A percentile compares a stretch with the other conserved stretches of the same genome.
phyloP scores from a whole-genome alignment of 441 rosid species.

The Corymbia citriodora region DNA sequence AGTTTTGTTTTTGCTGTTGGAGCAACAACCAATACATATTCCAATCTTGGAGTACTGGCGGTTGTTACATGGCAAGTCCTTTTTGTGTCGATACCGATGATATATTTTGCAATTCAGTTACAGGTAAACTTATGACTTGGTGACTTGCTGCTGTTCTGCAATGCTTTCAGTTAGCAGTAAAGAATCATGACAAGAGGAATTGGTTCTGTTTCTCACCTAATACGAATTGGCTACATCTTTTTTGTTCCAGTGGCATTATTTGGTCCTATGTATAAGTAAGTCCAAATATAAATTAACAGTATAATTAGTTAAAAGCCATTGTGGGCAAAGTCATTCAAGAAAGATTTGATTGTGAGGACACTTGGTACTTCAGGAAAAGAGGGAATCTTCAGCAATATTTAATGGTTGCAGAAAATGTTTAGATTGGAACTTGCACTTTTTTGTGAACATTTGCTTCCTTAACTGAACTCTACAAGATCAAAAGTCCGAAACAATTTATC shows the following conservation, averaged over 20 bases:
- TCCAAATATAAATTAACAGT: not conserved
- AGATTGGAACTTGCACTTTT: not conserved
- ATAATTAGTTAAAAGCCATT: not conserved
- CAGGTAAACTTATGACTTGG: constrained; percentile 43
- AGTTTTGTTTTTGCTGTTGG: constrained; percentile 54
- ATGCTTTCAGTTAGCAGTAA: not conserved
- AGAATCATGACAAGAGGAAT: not conserved
- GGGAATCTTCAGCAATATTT: not conserved
- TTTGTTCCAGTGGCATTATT: not conserved
- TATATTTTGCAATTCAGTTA: constrained; percentile 55
- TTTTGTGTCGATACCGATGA: constrained; percentile 78
- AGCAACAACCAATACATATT: constrained; percentile 48
- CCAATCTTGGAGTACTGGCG: constrained; percentile 76
- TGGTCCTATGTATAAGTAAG: not conserved
- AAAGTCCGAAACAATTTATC: not conserved
- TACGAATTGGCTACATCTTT: not conserved
- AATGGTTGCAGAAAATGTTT: not conserved
- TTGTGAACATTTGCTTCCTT: not conserved
- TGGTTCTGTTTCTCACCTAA: not conserved
- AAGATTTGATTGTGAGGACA: not conserved
- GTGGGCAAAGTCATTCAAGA: not conserved
- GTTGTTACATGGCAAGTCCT: constrained; percentile 92
- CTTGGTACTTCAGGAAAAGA: not conserved
- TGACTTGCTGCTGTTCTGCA: not conserved
- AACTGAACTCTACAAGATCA: not conserved